These are phyloP conservation scores for Chalciporus pseudorubinellus DNA, from an alignment of 768 basidiomycete genomes.

Conservation along the genomic window DNA sequence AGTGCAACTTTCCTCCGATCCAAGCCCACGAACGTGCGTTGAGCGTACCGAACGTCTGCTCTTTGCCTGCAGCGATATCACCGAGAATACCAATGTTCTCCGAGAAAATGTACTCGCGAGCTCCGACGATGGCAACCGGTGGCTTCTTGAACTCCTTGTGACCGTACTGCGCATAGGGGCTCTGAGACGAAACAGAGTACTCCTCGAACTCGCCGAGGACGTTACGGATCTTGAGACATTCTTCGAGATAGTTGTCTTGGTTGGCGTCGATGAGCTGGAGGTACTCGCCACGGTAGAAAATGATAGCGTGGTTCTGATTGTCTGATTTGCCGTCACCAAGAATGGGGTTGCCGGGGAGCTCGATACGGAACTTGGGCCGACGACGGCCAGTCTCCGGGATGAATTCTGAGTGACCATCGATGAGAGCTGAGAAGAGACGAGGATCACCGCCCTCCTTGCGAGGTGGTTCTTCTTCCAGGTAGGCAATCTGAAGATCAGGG, in stretches of 20 bases:
- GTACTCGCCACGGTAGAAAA: constrained; percentile 99
- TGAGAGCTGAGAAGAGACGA: constrained; percentile 91
- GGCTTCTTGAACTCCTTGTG: constrained; percentile 83
- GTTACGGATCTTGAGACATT: constrained; percentile 98
- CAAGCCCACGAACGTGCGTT: constrained; percentile 94
- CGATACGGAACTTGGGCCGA: constrained; percentile 96
- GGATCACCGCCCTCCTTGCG: constrained; percentile 95
- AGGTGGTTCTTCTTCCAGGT: constrained; percentile 93
- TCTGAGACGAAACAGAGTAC: constrained; percentile 78
- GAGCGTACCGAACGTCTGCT: constrained; percentile 98
- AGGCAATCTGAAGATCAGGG: constrained; percentile 97
- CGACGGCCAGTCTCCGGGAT: constrained; percentile 83
- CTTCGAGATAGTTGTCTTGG: constrained; percentile 99
- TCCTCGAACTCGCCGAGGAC: constrained; percentile 98
- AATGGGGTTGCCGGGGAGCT: constrained; percentile 98
- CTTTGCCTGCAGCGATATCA: constrained; percentile 97
- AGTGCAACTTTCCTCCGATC: constrained; percentile 98
- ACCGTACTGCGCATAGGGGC: constrained; percentile 89
- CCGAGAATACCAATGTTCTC: constrained; percentile 99
- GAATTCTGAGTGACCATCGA: constrained; percentile 98
- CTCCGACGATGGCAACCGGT: constrained; percentile 96
- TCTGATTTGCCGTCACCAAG: constrained; percentile 99
- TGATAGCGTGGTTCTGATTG: constrained; percentile 99
- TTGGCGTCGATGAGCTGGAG: constrained; percentile 99
- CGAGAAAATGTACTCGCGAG: constrained; percentile 99